phyloP scores from a whole-genome alignment of 352 stramenopile genomes.

The Phytophthora citricola region DNA sequence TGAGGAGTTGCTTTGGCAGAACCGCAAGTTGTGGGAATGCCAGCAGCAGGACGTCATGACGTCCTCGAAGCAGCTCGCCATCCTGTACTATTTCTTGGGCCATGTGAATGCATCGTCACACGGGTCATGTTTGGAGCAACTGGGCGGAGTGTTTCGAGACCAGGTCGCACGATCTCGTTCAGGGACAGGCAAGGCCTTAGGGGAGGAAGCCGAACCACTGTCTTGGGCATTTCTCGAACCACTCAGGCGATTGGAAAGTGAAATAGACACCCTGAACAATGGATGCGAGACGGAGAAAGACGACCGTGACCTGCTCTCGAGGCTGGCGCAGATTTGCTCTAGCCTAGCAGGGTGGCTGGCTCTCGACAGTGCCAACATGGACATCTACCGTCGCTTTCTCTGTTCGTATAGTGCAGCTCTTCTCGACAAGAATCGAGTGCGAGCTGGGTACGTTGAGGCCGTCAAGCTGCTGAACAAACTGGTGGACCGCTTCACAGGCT shows the following conservation, averaged over 20 bases:
- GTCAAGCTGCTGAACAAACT: constrained; percentile 37
- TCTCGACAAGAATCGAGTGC: constrained; percentile 40
- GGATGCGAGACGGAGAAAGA: background rate
- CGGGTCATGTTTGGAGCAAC: constrained; percentile 31
- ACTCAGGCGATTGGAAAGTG: constrained; percentile 2
- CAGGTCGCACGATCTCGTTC: constrained; percentile 15
- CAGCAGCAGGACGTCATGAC: constrained; percentile 41
- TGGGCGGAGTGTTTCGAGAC: constrained; percentile 36
- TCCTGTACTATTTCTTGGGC: constrained; percentile 54
- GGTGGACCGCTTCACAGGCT: constrained; percentile 33
- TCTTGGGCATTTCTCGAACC: constrained; percentile 39
- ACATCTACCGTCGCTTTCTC: constrained; percentile 35
- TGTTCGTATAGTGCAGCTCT: constrained; percentile 27
- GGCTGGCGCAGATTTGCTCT: constrained; percentile 33
- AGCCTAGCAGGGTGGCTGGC: constrained; percentile 39
- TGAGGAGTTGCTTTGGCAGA: constrained; percentile 33
- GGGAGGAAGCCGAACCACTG: constrained; percentile 5
- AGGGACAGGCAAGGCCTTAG: background rate
- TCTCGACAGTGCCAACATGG: constrained; percentile 38
- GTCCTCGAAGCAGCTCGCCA: constrained; percentile 58
- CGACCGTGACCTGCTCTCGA: constrained; percentile 11
- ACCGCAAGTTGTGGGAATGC: constrained; percentile 54
- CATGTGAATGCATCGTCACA: constrained; percentile 41
- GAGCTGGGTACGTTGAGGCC: constrained; percentile 37
- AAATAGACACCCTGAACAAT: background rate